These are phyloP conservation scores for Trypanosoma lewisi DNA, from an alignment of 208 protist species.

Conservation along the genomic window DNA sequence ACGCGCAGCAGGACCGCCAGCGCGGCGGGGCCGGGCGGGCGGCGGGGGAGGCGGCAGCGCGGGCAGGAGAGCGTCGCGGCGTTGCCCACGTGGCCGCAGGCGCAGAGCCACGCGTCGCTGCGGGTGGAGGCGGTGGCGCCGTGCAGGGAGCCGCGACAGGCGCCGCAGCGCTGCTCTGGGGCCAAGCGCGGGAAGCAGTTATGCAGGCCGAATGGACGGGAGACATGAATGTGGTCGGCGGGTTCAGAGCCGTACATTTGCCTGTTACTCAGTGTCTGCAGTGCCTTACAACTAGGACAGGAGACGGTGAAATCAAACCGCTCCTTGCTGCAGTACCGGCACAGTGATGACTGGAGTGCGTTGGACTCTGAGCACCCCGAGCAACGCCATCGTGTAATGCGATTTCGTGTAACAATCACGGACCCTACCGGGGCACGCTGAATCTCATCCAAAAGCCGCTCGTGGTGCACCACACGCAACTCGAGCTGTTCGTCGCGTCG, in stretches of 20 bases:
- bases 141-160: constrained; percentile 48
- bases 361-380: constrained; percentile 60
- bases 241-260: constrained; percentile 39
- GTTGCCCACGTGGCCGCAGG: constrained; percentile 50
- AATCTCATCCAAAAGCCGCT: constrained; percentile 43
- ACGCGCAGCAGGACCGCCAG: constrained; percentile 35
- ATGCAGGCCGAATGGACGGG: constrained; percentile 33
- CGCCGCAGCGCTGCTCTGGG: constrained; percentile 36
- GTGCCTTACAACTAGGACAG: constrained; percentile 40
- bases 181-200: constrained; percentile 48
- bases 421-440: constrained; percentile 32
- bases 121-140: constrained; percentile 31
- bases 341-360: constrained; percentile 45
- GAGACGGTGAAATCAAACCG: constrained; percentile 47
- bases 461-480: constrained; percentile 18
- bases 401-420: constrained; percentile 60
- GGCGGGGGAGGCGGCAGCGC: constrained; percentile 64
- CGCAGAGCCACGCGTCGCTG: constrained; percentile 60
- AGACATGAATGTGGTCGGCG: constrained; percentile 18
- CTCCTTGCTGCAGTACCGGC: constrained; percentile 50
- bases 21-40: constrained; percentile 16
- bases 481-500: constrained; percentile 10
- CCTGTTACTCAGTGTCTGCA: constrained; percentile 36
- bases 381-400: constrained; percentile 63
- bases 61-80: constrained; percentile 33